Conservation (phyloP, 768 basidiomycete species). For the Termitomyces sp. region DNA sequence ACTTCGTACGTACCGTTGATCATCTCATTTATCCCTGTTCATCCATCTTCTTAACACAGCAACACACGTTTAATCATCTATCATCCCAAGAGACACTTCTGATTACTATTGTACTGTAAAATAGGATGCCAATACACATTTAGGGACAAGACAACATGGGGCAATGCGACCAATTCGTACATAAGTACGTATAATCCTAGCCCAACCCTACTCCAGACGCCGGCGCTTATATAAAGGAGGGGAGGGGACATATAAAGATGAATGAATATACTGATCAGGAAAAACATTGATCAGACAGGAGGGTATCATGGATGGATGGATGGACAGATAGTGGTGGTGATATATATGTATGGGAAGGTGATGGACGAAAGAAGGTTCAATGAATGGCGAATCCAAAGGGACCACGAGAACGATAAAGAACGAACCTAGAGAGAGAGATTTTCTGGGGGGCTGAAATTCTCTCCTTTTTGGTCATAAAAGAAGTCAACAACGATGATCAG, state of each 20-base stretch:
- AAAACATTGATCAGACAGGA: not conserved
- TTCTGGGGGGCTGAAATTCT: not conserved
- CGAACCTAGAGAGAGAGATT: not conserved
- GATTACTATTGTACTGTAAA: not conserved
- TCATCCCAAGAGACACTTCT: not conserved
- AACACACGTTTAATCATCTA: not conserved
- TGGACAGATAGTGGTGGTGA: not conserved
- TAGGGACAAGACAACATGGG: not conserved
- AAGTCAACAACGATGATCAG: not conserved
- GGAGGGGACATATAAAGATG: not conserved
- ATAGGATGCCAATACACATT: not conserved
- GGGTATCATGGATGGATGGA: constrained; percentile 1
- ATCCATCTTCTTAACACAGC: not conserved
- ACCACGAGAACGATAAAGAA: not conserved
- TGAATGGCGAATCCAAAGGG: not conserved
- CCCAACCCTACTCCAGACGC: not conserved
- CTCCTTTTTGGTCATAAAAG: not conserved
- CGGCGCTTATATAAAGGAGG: not conserved
- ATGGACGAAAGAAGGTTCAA: not conserved
- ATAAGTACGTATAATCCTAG: not conserved
- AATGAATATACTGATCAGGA: constrained; percentile 1
- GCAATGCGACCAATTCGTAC: not conserved
- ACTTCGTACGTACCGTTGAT: not conserved
- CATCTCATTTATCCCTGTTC: not conserved
- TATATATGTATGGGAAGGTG: not conserved